Evolutionary conservation across 2,329 filamentous ascomycete genomes (phyloP), one percentile per base, ranked within the genome.

Genomic region (Myriosclerotinia curreyana): DNA sequence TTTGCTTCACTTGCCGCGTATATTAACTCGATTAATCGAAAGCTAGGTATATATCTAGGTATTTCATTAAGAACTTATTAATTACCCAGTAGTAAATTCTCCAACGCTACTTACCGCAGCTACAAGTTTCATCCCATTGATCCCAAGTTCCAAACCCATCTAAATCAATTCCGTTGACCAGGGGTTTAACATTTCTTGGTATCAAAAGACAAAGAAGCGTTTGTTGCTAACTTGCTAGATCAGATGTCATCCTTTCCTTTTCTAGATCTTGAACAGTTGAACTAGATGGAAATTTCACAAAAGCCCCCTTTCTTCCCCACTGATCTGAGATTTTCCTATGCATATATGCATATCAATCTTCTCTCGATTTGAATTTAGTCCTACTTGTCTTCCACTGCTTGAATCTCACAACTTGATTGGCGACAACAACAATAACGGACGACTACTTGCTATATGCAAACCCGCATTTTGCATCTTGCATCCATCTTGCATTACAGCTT

Each of bases 241-340:
- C 40, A 46, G 12, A 34, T 58, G 34, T 20, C 2, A n/a, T 38
- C 56, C 44, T 36, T 59, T 59, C 56, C 40, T 20, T 38, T 50
- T 60, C 36, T 15, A 60, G 54, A 46, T 34, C 40, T 34, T 46
- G 28, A 22, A n/a, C 54, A n/a, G n/a, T n/a, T n/a, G n/a, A n/a
- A n/a, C n/a, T 31, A 22, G 54, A 58, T 22, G 17, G 40, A 46
- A 17, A 34, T 22, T 38, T n/a, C 44, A 50, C 56, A 60, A 48
- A 60, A 48, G 6, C 46, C 50, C 50, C 44, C 46, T 38, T 28
- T 60, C 44, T 38, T 50, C 31, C 22, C 56, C 56, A 36, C n/a
- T 50, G 17, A 28, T 50, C n/a, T 11, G 49, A n/a, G 25, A 22
- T 54, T 40, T 12, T 38, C 17, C 22, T 15, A 54, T 40, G 11